A percentile compares a stretch with the other conserved stretches of the same genome.
Evolutionary conservation across 257 asterid species (phyloP).

Genomic region (Galeopsis tetrahit): DNA sequence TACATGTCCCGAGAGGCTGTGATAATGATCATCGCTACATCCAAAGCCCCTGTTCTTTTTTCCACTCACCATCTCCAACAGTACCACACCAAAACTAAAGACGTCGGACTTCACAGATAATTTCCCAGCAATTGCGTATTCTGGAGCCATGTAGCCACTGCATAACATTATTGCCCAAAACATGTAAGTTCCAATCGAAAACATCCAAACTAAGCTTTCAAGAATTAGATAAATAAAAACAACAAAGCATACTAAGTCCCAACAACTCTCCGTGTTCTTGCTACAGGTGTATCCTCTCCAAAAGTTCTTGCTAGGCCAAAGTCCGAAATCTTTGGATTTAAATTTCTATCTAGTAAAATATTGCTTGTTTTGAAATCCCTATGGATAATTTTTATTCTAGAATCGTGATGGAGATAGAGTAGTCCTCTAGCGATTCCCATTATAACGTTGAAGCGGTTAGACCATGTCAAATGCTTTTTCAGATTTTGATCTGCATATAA

Average conservation of each 20-base stretch:
- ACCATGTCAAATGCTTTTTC: conserved; percentile 27
- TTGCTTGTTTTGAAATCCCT: too few relatives aligned
- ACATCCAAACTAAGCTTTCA: neutral
- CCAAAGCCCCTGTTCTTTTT: conserved; percentile 44
- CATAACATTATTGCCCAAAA: conserved; percentile 4
- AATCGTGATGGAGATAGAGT: conserved; percentile 53
- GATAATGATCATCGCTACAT: conserved; percentile 27
- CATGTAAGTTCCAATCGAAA: neutral
- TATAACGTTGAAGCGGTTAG: conserved; percentile 44
- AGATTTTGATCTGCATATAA: conserved; percentile 32
- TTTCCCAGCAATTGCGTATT: conserved; percentile 32
- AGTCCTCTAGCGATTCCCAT: conserved; percentile 48
- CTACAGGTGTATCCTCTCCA: conserved; percentile 30
- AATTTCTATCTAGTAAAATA: too few relatives aligned
- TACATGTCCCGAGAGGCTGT: conserved; percentile 53
- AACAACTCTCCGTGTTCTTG: conserved; percentile 45
- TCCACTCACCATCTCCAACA: conserved; percentile 58
- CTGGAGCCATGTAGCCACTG: neutral
- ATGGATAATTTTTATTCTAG: conserved; percentile 25
- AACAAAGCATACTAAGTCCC: conserved; percentile 51
- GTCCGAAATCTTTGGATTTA: neutral
- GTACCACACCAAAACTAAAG: conserved; percentile 52
- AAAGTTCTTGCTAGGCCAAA: conserved; percentile 42
- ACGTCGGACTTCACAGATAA: conserved; percentile 54
- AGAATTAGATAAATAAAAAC: neutral